Percentiles rank a stretch among this genome's conserved stretches.
Evolutionary conservation across 805 yeast species (phyloP).

Genomic region (Nakazawaea wyomingensis): DNA sequence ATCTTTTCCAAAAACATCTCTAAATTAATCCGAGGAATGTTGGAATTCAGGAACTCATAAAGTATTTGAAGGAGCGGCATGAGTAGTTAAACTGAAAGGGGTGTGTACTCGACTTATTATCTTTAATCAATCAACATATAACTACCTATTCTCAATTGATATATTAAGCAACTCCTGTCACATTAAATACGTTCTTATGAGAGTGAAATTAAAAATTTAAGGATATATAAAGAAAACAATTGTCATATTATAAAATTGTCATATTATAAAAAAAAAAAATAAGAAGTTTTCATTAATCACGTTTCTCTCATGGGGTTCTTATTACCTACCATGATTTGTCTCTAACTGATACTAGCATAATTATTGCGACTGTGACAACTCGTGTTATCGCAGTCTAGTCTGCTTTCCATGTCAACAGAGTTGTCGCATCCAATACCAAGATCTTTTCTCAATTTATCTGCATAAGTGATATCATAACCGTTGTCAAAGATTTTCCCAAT

Average conservation of each 20-base stretch:
- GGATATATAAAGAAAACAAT: too few relatives aligned
- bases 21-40: too few relatives aligned
- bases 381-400: neutral
- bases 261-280: too few relatives aligned
- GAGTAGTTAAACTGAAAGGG: neutral
- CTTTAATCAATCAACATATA: too few relatives aligned
- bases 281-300: too few relatives aligned
- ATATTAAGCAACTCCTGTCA: too few relatives aligned
- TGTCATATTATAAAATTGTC: too few relatives aligned
- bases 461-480: slow-evolving; percentile 26
- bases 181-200: too few relatives aligned
- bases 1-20: neutral
- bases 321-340: too few relatives aligned
- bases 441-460: slow-evolving; percentile 13
- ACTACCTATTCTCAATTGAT: too few relatives aligned
- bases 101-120: neutral
- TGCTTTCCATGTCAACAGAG: slow-evolving; percentile 6
- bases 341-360: slow-evolving; percentile 7
- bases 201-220: too few relatives aligned
- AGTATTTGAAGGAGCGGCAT: slow-evolving; percentile 11
- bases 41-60: neutral
- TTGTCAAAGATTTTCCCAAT: slow-evolving; percentile 33
- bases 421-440: slow-evolving; percentile 12
- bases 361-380: neutral
- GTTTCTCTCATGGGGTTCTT: too few relatives aligned